phyloP scores from a whole-genome alignment of 1,139 yeast genomes.

The Diutina scorzettiae region DNA sequence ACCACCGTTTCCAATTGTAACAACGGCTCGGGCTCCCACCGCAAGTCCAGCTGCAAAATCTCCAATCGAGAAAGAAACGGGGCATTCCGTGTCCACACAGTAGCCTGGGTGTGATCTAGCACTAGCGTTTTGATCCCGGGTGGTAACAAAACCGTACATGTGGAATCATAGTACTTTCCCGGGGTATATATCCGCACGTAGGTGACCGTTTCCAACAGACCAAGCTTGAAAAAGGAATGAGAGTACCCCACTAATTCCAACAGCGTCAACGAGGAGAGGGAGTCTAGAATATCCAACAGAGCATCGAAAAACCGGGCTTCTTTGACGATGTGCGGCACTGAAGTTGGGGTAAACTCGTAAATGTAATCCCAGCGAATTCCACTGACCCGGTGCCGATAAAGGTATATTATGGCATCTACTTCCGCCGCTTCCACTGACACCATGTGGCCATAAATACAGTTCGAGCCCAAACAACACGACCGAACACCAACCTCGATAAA shows the following conservation, averaged over 20 bases:
- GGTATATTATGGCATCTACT: neutral
- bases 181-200: neutral
- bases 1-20: neutral
- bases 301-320: conserved; percentile 3
- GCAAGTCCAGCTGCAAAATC: neutral
- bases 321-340: neutral
- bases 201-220: neutral
- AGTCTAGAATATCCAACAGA: neutral
- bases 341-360: neutral
- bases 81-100: neutral
- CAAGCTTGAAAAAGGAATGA: neutral
- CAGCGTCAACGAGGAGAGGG: neutral
- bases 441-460: neutral
- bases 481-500: neutral
- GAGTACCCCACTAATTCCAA: conserved; percentile 4
- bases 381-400: neutral
- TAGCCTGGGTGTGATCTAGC: neutral
- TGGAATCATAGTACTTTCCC: neutral
- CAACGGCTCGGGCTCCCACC: neutral
- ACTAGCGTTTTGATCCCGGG: neutral
- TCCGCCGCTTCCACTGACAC: neutral
- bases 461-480: neutral
- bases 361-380: neutral
- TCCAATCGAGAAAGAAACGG: neutral
- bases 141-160: neutral